Base-by-base conservation (phyloP, 1,139 yeast genomes). In the Suhomyces taliae region DNA sequence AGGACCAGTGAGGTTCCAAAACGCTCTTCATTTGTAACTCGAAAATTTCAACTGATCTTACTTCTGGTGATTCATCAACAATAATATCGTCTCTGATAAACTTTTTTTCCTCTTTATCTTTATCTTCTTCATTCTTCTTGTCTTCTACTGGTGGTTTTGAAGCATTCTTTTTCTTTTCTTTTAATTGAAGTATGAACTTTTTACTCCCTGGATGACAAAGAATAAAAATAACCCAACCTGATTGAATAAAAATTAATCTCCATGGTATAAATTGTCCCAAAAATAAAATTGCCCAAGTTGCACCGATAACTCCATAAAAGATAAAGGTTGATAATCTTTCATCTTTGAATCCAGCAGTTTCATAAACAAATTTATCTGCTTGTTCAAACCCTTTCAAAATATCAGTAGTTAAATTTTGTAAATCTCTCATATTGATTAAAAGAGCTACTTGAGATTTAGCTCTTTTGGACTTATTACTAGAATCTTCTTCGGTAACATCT, bases 11-110 rank as follows among this genome's bases (percentile, higher is more conserved):
- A 6, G 76, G 68, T 4, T 83, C 81, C 3, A 87, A 76, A 12
- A 83, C 71, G 34, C 86, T 86, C 56, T 78, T 86, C 44, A 77
- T 74, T 60, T 88, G 87, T 29, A 90, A 72, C 63, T 90, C 96
- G 61, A 76, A 90, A 0, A 90, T 70, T 59, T 90, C 96, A 7
- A 88, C 91, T 11, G 74, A 64, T 45, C 76, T 69, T 0, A 76
- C 70, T 42, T 84, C 85, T 0, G 89, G 85, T 0, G 78, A 66
- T 49, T 86, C 93, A 59, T 88, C 95, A 31, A 88, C 72, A 11
- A 87, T 74, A 33, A 85, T 76, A 48, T 80, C 83, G 33, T 65
- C 61, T 39, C 79, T 61, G 43, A 77, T 80, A 39, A 73, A 70
- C 39, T 65, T 58, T 37, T 66, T 61, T 10, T 67, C 52, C 53